These are phyloP conservation scores for Phytophthora quininea DNA, from an alignment of 352 stramenopile genomes.

Conservation along the genomic window DNA sequence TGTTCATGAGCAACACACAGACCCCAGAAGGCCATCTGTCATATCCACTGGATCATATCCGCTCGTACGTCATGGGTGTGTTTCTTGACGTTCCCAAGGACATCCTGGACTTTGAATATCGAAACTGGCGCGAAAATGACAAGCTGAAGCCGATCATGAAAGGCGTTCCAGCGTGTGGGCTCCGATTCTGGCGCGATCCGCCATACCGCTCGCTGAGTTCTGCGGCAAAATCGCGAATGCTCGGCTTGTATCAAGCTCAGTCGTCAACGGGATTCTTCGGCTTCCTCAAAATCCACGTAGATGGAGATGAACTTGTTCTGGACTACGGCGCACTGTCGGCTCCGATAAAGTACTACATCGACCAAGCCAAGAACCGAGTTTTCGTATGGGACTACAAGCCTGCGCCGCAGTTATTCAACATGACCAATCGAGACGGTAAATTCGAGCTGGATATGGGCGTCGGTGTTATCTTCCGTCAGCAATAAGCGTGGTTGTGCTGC, in stretches of 20 bases:
- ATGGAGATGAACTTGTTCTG: slow-evolving; percentile 17
- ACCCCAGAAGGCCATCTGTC: slow-evolving; percentile 38
- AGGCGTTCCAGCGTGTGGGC: slow-evolving; percentile 42
- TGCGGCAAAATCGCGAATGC: slow-evolving; percentile 33
- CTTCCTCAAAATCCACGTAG: slow-evolving; percentile 35
- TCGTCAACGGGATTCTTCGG: slow-evolving; percentile 47
- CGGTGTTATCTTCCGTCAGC: slow-evolving; percentile 28
- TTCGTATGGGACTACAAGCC: slow-evolving; percentile 39
- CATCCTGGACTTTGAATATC: slow-evolving; percentile 53
- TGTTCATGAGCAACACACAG: slow-evolving; percentile 70
- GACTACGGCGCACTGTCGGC: slow-evolving; percentile 34
- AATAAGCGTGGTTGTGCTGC: background rate
- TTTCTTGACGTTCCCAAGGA: slow-evolving; percentile 67
- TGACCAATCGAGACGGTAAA: slow-evolving; percentile 24
- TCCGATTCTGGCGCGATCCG: slow-evolving; percentile 52
- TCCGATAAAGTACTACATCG: slow-evolving; percentile 35
- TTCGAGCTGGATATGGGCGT: slow-evolving; percentile 38
- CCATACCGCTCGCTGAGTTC: slow-evolving; percentile 30
- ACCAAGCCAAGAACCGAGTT: slow-evolving; percentile 20
- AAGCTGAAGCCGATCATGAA: slow-evolving; percentile 35
- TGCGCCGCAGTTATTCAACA: slow-evolving; percentile 11
- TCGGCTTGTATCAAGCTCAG: slow-evolving; percentile 50
- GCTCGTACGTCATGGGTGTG: slow-evolving; percentile 69
- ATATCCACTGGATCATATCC: slow-evolving; percentile 62
- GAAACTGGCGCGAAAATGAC: slow-evolving; percentile 41